Evolutionary conservation across 805 yeast species (phyloP).

Genomic region (Wickerhamiella galacta): DNA sequence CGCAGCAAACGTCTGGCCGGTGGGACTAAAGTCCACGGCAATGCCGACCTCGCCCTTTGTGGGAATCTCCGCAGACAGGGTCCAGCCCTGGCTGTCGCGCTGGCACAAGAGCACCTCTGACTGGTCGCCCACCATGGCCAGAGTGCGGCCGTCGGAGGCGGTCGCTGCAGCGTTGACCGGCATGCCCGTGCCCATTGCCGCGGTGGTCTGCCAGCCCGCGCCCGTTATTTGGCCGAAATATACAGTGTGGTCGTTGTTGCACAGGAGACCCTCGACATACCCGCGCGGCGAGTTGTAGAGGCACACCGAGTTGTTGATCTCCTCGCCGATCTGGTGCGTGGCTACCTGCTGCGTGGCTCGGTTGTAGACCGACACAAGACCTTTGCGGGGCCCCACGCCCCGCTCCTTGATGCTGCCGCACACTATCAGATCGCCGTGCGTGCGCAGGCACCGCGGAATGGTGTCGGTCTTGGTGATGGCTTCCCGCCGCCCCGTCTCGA

Average conservation of each 20-base stretch:
- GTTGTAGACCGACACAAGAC: conserved; percentile 44
- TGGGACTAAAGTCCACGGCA: conserved; percentile 62
- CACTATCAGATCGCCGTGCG: conserved; percentile 34
- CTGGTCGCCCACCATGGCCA: conserved; percentile 66
- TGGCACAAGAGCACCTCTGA: conserved; percentile 38
- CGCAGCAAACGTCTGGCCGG: conserved; percentile 57
- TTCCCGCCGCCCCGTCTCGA: conserved; percentile 23
- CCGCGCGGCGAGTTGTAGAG: conserved; percentile 22
- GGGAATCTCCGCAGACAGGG: conserved; percentile 26
- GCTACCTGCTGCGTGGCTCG: conserved; percentile 31
- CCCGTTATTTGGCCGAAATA: conserved; percentile 44
- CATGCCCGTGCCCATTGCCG: conserved; percentile 34
- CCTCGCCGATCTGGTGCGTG: conserved; percentile 52
- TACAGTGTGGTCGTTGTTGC: conserved; percentile 68
- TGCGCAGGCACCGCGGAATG: conserved; percentile 55
- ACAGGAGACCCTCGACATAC: conserved; percentile 36
- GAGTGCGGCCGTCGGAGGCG: conserved; percentile 43
- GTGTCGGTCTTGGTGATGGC: conserved; percentile 37
- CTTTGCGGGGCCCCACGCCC: conserved; percentile 29
- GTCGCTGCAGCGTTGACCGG: conserved; percentile 61
- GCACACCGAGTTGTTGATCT: conserved; percentile 64
- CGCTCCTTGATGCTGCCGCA: conserved; percentile 36
- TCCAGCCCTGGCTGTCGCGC: neutral
- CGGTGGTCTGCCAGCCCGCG: conserved; percentile 1
- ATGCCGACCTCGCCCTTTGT: conserved; percentile 67